Conservation (phyloP, 495 filamentous ascomycete genomes). For the Lichenothelia convexa region DNA sequence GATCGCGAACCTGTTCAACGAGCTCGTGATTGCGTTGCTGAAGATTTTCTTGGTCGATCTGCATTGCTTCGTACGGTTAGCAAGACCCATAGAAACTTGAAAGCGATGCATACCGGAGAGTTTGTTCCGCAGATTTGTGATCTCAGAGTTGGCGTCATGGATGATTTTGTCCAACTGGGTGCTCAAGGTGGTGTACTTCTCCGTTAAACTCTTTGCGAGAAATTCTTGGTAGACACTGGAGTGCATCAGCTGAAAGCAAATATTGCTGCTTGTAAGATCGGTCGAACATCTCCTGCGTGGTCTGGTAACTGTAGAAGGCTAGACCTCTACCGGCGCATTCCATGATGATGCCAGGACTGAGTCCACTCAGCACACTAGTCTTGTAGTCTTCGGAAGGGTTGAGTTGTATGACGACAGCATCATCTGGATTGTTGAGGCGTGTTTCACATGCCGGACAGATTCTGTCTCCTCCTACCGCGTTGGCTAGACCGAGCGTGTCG, state of each 20-base stretch:
- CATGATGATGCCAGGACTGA: constrained; percentile 71
- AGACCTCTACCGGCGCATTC: constrained; percentile 75
- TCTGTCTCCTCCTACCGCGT: constrained; percentile 32
- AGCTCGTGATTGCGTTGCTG: constrained; percentile 64
- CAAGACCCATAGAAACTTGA: not conserved
- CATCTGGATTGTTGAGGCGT: constrained; percentile 51
- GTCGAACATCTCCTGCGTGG: constrained; percentile 68
- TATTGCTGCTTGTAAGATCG: not conserved
- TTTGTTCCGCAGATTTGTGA: constrained; percentile 46
- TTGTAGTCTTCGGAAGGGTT: constrained; percentile 90
- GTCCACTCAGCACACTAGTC: constrained; percentile 69
- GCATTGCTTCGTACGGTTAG: constrained; percentile 43
- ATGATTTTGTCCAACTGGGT: constrained; percentile 64
- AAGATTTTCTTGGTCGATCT: constrained; percentile 44
- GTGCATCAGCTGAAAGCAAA: constrained; percentile 2
- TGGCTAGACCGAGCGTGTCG: constrained; percentile 44
- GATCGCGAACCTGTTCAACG: constrained; percentile 47
- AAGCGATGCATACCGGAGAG: constrained; percentile 25
- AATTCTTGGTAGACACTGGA: constrained; percentile 65
- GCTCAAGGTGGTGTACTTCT: constrained; percentile 53
- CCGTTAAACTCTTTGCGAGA: constrained; percentile 50
- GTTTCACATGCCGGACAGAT: constrained; percentile 72
- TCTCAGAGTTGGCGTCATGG: constrained; percentile 64
- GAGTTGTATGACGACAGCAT: constrained; percentile 55
- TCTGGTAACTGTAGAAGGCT: constrained; percentile 82